Evolutionary conservation across 163 green algal species (phyloP), one percentile per base, ranked within the genome.

Genomic region (Volvox carteri): DNA sequence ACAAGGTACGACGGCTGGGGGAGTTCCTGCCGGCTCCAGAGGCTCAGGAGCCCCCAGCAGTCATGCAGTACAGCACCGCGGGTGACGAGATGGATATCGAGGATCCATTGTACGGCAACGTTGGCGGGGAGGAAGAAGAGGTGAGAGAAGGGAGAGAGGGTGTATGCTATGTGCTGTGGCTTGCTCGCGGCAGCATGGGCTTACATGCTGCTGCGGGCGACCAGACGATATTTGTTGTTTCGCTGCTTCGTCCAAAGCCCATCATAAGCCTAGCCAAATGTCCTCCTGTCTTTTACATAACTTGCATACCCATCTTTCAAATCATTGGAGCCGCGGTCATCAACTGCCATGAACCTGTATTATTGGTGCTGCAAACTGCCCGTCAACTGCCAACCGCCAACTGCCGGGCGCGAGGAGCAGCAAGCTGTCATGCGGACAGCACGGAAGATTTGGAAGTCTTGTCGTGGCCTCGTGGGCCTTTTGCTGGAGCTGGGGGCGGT

Each of bases 101-200:
- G 30, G 96, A 98, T 86, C 93, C 96, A 1, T 90, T 98, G 65
- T 98, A 98, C 86, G 96, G 96, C 62, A 98, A 98, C 85, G 77
- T 90, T 0, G 95, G 94, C 1, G 94, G 93, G 2, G 54, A 91
- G 1, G 88, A 93, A 18, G 95, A 98, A 88, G 48, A 93, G 91
- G 94, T 95, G 62, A n/a, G 68, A 7, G 48, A n/a, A n/a, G n/a
- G n/a, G n/a, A n/a, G n/a, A n/a, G n/a, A n/a, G n/a, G n/a, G n/a
- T n/a, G n/a, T n/a, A n/a, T n/a, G n/a, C n/a, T n/a, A n/a, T n/a
- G n/a, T n/a, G n/a, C n/a, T n/a, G n/a, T n/a, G n/a, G n/a, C n/a
- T n/a, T n/a, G n/a, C n/a, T n/a, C n/a, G n/a, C n/a, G n/a, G n/a
- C n/a, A n/a, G n/a, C n/a, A n/a, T n/a, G n/a, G n/a, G n/a, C n/a